These are phyloP conservation scores for Cymbopogon flexuosus DNA, from an alignment of 202 grass and related monocot species.

Conservation along the genomic window DNA sequence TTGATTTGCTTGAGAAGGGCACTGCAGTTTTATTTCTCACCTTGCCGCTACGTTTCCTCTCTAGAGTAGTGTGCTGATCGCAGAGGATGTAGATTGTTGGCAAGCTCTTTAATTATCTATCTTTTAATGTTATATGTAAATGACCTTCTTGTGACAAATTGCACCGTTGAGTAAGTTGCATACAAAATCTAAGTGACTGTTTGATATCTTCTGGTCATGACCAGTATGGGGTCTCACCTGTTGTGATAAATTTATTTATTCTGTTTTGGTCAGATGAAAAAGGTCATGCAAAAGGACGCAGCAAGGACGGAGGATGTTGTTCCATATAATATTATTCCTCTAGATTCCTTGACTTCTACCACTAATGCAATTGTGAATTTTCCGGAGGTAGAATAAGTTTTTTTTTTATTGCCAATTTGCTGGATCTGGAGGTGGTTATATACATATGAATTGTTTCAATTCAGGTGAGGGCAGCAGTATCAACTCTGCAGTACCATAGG, in stretches of 20 bases:
- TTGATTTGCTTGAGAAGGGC: background rate
- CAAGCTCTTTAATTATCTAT: background rate
- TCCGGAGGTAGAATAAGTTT: conserved; percentile 44
- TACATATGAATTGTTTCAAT: conserved; percentile 20
- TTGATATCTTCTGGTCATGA: background rate
- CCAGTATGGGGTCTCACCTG: background rate
- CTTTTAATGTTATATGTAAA: background rate
- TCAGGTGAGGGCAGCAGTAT: conserved; percentile 80
- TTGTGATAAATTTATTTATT: conserved; percentile 21
- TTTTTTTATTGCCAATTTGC: background rate
- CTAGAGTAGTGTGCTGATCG: background rate
- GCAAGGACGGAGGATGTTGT: conserved; percentile 75
- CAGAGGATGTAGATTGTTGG: background rate
- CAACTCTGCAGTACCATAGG: conserved; percentile 70
- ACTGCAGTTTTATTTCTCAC: background rate
- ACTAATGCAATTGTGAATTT: conserved; percentile 69
- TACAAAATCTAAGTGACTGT: background rate
- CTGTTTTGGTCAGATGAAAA: conserved; percentile 68
- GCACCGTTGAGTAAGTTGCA: background rate
- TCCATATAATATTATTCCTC: conserved; percentile 94
- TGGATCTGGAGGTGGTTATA: background rate
- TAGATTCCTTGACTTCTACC: conserved; percentile 69
- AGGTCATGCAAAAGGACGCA: conserved; percentile 82
- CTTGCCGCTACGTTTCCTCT: background rate
- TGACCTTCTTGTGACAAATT: background rate